phyloP scores from a whole-genome alignment of 495 filamentous ascomycete species.

The Aspergillus saccharolyticus region DNA sequence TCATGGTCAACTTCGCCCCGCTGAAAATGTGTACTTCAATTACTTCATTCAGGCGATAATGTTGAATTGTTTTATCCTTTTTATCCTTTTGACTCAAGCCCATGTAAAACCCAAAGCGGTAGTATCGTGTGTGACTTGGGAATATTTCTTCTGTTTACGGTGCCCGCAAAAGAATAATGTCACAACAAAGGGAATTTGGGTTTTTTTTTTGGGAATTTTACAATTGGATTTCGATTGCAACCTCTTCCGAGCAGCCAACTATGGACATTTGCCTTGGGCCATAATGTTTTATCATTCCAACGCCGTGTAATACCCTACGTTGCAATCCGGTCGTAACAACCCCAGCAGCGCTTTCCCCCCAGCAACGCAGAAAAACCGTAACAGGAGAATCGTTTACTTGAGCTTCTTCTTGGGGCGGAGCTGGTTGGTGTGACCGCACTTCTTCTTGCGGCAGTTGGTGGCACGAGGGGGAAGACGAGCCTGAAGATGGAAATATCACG shows the following conservation, averaged over 20 bases:
- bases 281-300: slow-evolving; percentile 45
- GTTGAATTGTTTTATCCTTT: slow-evolving; percentile 2
- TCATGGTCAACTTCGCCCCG: background rate
- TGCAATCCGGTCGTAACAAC: slow-evolving; percentile 36
- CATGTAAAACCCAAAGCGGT: background rate
- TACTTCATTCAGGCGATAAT: background rate
- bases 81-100: background rate
- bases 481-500: slow-evolving; percentile 32
- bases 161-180: slow-evolving; percentile 5
- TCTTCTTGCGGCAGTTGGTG: slow-evolving; percentile 99
- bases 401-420: slow-evolving; percentile 99
- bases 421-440: slow-evolving; percentile 99
- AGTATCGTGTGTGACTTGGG: slow-evolving; percentile 5
- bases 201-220: too few relatives aligned
- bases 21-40: background rate
- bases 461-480: slow-evolving; percentile 96
- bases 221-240: slow-evolving; percentile 41
- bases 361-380: slow-evolving; percentile 44
- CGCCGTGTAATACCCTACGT: slow-evolving; percentile 42
- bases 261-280: slow-evolving; percentile 42
- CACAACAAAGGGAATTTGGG: slow-evolving; percentile 18
- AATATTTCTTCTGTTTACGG: slow-evolving; percentile 4
- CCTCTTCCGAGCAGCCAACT: slow-evolving; percentile 37
- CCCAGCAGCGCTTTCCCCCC: slow-evolving; percentile 27
- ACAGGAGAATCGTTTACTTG: slow-evolving; percentile 65